Conservation (phyloP, 345 rosid species). For the Leavenworthia alabamica region DNA sequence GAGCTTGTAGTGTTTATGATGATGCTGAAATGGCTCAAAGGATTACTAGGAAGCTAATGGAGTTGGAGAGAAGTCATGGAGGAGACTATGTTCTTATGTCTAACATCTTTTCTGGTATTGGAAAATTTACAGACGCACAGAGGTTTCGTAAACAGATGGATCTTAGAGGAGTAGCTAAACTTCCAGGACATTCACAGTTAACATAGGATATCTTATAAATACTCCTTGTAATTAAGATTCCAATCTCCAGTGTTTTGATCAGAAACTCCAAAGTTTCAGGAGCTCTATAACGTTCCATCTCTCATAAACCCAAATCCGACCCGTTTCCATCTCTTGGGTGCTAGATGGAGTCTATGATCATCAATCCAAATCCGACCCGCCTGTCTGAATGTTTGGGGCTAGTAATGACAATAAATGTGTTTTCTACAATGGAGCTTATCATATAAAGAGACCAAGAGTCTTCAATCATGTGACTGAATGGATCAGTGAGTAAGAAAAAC, state of each 20-base stretch:
- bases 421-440: too few relatives aligned
- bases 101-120: conserved; percentile 55
- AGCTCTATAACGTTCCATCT: too few relatives aligned
- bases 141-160: conserved; percentile 53
- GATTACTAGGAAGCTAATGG: conserved; percentile 57
- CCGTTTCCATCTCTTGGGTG: too few relatives aligned
- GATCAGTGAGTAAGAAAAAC: not conserved
- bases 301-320: too few relatives aligned
- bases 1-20: conserved; percentile 76
- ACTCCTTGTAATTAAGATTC: too few relatives aligned
- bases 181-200: conserved; percentile 43
- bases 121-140: conserved; percentile 63
- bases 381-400: too few relatives aligned
- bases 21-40: conserved; percentile 64
- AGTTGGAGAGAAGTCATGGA: conserved; percentile 59
- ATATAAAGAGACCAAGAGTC: too few relatives aligned
- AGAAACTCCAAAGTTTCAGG: too few relatives aligned
- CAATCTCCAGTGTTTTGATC: too few relatives aligned
- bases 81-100: conserved; percentile 79
- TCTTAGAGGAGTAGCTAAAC: conserved; percentile 42
- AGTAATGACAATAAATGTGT: too few relatives aligned
- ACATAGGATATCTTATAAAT: not conserved
- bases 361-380: too few relatives aligned
- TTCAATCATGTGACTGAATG: not conserved
- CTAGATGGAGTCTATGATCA: too few relatives aligned